These are phyloP conservation scores for Chaetomium olivaceum DNA, from an alignment of 2,329 filamentous ascomycete genomes.

Conservation along the genomic window DNA sequence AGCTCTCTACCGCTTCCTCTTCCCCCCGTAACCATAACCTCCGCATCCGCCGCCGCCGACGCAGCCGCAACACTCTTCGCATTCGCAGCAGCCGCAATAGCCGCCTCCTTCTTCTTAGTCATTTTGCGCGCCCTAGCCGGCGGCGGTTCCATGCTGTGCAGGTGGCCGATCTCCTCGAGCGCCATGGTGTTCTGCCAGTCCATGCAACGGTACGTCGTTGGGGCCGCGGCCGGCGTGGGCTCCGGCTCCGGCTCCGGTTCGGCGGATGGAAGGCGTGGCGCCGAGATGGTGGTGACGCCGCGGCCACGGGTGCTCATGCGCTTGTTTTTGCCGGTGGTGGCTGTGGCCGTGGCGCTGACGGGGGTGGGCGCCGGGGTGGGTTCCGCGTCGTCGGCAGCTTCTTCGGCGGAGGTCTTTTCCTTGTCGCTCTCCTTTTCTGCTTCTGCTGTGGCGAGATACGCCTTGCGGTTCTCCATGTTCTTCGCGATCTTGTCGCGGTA, in stretches of 20 bases:
- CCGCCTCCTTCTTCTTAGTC: slow-evolving; percentile 52
- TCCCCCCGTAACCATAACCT: slow-evolving; percentile 21
- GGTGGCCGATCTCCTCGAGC: slow-evolving; percentile 57
- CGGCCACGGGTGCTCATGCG: slow-evolving; percentile 49
- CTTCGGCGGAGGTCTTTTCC: background rate
- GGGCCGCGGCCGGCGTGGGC: slow-evolving; percentile 39
- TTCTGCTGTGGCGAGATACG: slow-evolving; percentile 60
- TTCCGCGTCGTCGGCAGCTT: slow-evolving; percentile 30
- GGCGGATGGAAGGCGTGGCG: background rate
- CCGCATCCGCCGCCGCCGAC: slow-evolving; percentile 18
- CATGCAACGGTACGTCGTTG: slow-evolving; percentile 50
- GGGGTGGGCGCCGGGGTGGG: background rate
- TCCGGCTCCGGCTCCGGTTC: slow-evolving; percentile 17
- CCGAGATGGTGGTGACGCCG: slow-evolving; percentile 19
- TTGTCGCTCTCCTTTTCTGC: slow-evolving; percentile 32
- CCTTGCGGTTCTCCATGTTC: slow-evolving; percentile 77
- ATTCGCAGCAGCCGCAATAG: slow-evolving; percentile 26
- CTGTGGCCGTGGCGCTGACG: background rate
- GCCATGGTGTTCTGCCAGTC: slow-evolving; percentile 60
- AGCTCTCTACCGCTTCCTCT: slow-evolving; percentile 4
- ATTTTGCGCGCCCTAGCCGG: slow-evolving; percentile 54
- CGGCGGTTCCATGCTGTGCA: slow-evolving; percentile 58
- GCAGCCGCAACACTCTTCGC: slow-evolving; percentile 7
- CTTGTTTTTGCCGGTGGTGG: slow-evolving; percentile 34
- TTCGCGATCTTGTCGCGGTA: slow-evolving; percentile 75